Evolutionary conservation across 169 alveolate genomes (phyloP), one percentile per base, ranked within the genome.

Genomic region (Plasmodium fragile): DNA sequence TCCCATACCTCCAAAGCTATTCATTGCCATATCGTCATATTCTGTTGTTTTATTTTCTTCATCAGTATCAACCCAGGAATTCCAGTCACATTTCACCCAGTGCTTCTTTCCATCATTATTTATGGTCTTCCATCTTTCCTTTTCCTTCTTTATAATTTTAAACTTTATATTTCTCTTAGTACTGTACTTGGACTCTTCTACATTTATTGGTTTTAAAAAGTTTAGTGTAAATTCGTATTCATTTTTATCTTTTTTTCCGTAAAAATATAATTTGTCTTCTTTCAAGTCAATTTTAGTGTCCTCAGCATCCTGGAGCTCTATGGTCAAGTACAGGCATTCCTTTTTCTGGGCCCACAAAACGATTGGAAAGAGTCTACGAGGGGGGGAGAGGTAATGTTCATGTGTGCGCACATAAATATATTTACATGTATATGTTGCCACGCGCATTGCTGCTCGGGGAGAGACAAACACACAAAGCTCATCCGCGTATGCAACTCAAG

Each of bases 21-120:
- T 83, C 97, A 96, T 96, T 77, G 95, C 96, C 96, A 96, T 92
- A 45, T 94, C 96, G 80, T 95, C 96, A 80, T 82, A 90, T 55
- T 82, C 93, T 39, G 87, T 71, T 75, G 95, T 55, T 39, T 95
- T 95, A 71, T 95, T 94, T 75, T 83, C 97, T 72, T 96, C 97
- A 78, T 96, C 97, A 11, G 97, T 95, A 84, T 96, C 97, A 41
- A 96, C 96, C 97, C 97, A 96, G 6, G 92, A 85, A 87, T 96
- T 96, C 97, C 97, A 96, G 95, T 96, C 96, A 92, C 96, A 92
- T 43, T 96, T 96, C 78, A 96, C 79, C 96, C 96, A 96, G 78
- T 96, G 97, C 82, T 96, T 96, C 92, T 96, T 96, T 49, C 97
- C 97, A 72, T 95, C 96, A 22, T 82, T 53, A 96, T 96, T 95